Evolutionary conservation across 1,284 basidiomycete species (phyloP), one percentile per base, ranked within the genome.

Genomic region (Trichosporon asahii): DNA sequence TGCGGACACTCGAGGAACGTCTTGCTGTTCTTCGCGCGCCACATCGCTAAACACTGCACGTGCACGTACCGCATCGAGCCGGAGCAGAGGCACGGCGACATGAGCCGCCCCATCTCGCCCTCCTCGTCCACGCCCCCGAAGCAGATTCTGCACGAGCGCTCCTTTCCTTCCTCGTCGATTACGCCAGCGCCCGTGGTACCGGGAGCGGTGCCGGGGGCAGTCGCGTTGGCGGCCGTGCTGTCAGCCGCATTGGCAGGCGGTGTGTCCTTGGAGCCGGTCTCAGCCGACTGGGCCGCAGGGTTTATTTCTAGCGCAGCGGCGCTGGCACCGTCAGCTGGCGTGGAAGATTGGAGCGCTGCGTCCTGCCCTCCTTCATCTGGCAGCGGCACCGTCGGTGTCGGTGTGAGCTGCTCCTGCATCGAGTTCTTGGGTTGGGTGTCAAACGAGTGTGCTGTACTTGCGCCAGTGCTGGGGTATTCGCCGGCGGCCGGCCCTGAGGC

Each of bases 1-100:
- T 82, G 82, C 0, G 79, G 81, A 67, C 82, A 83, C 76, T 83
- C 81, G 71, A 80, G 71, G 69, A 78, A 82, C 1, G 78, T 77
- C 76, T 80, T 81, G 78, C 68, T 53, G 64, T n/a, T 64, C 12
- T 83, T 82, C 27, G 77, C 82, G 65, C 82, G 73, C 82, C 82
- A 84, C 35, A 79, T 76, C 64, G 82, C 82, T 63, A 84, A 77
- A 65, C 82, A 84, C 49, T 75, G 70, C 33, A 83, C 82, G 64
- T 66, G 46, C 7, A 61, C 46, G 64, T 68, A 67, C 66, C 82
- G 70, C 78, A 84, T 80, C 46, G 76, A 79, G 1, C 82, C 82
- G 9, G 78, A 68, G 68, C 82, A 84, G 5, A 84, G 72, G 72
- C 82, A 84, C n/a, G 82, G 82, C 15, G 77, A 79, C 65, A 84